phyloP scores from a whole-genome alignment of 2,329 filamentous ascomycete genomes.

The Bipolaris gigantea region DNA sequence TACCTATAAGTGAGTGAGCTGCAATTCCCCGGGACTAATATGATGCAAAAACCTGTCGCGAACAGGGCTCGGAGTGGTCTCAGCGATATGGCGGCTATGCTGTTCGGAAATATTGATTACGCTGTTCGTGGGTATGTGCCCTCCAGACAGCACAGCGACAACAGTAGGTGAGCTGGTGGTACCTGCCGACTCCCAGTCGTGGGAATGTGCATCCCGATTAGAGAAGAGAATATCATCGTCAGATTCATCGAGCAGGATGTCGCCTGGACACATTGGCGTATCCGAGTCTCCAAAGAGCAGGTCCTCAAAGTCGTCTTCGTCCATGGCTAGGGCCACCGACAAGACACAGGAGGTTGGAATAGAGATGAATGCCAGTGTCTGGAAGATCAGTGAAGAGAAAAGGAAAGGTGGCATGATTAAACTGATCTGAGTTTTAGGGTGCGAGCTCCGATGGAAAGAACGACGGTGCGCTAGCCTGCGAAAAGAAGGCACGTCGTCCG shows the following conservation, averaged over 20 bases:
- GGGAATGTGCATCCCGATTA: conserved; percentile 2
- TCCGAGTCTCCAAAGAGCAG: conserved; percentile 32
- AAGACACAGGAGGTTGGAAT: background rate
- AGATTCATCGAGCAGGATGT: conserved; percentile 15
- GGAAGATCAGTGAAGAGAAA: background rate
- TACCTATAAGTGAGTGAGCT: conserved; percentile 21
- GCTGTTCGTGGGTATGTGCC: background rate
- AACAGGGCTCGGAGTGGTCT: background rate
- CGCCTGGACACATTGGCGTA: conserved; percentile 21
- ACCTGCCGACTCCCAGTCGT: conserved; percentile 11
- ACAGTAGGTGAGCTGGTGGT: background rate
- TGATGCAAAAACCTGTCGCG: conserved; percentile 19
- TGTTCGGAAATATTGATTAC: background rate
- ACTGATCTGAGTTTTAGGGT: background rate
- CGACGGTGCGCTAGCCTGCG: background rate
- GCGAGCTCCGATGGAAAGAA: conserved; percentile 1
- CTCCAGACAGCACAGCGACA: background rate
- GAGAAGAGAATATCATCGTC: conserved; percentile 31
- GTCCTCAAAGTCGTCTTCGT: conserved; percentile 29
- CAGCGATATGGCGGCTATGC: background rate
- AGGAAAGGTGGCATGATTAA: background rate
- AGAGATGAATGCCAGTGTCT: background rate
- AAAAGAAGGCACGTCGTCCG: conserved; percentile 1
- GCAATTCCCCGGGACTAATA: background rate
- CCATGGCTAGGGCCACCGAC: conserved; percentile 20